Conservation (phyloP, 2,329 filamentous ascomycete species). For the Cladosporium sp. region DNA sequence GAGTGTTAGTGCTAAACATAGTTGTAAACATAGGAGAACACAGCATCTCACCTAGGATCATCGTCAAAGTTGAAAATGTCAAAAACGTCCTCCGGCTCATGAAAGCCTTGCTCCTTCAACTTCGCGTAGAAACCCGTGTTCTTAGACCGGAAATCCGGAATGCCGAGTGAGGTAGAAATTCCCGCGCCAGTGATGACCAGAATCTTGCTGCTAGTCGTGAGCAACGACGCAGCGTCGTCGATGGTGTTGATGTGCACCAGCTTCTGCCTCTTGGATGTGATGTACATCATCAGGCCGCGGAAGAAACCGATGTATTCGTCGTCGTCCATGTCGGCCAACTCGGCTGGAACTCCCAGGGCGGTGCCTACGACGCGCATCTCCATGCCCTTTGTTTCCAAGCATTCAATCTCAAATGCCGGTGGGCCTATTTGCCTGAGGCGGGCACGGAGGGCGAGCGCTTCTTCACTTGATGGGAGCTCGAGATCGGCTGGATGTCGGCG, state of each 20-base stretch:
- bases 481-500: conserved; percentile 5
- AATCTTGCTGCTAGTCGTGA: conserved; percentile 73
- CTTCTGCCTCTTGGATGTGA: conserved; percentile 56
- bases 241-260: conserved; percentile 75
- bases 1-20: background rate
- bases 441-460: conserved; percentile 6
- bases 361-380: conserved; percentile 2
- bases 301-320: conserved; percentile 7
- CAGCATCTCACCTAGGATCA: conserved; percentile 53
- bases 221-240: conserved; percentile 76
- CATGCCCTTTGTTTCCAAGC: conserved; percentile 1
- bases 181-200: conserved; percentile 92
- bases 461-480: background rate
- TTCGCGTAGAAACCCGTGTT: conserved; percentile 87
- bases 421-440: conserved; percentile 4
- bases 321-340: conserved; percentile 3
- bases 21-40: background rate
- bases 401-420: conserved; percentile 4
- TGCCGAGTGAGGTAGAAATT: conserved; percentile 93
- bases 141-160: conserved; percentile 94
- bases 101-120: conserved; percentile 69
- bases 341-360: conserved; percentile 2
- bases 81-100: conserved; percentile 91
- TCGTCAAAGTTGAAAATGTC: conserved; percentile 82
- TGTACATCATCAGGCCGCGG: conserved; percentile 5